phyloP scores from a whole-genome alignment of 2,329 filamentous ascomycete genomes.

The Aureobasidium sp. region DNA sequence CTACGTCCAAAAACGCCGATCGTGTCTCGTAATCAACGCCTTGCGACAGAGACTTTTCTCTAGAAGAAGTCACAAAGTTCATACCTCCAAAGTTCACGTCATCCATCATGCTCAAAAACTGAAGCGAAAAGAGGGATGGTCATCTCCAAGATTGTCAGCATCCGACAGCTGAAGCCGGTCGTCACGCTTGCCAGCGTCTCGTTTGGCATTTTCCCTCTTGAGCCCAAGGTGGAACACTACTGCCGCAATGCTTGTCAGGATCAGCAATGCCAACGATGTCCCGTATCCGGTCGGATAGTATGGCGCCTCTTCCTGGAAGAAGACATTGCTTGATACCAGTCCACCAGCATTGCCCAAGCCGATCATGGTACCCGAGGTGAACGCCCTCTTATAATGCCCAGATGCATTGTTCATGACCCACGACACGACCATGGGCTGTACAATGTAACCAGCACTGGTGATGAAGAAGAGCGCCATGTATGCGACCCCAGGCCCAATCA shows the following conservation, averaged over 20 bases:
- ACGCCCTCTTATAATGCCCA: conserved; percentile 51
- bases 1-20: neutral
- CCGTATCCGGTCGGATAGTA: conserved; percentile 36
- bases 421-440: conserved; percentile 46
- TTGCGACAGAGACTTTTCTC: neutral
- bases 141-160: conserved; percentile 43
- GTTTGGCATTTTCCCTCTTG: conserved; percentile 38
- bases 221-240: conserved; percentile 34
- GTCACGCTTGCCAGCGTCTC: conserved; percentile 41
- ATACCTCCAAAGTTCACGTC: no score
- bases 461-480: conserved; percentile 51
- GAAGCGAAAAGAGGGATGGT: conserved; percentile 44
- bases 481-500: conserved; percentile 34
- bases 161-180: conserved; percentile 35
- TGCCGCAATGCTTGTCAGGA: conserved; percentile 37
- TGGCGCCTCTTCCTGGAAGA: conserved; percentile 40
- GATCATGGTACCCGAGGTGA: conserved; percentile 44
- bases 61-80: neutral
- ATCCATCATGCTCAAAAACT: conserved; percentile 16
- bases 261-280: conserved; percentile 39
- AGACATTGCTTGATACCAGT: conserved; percentile 46
- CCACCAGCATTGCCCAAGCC: conserved; percentile 44
- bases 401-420: conserved; percentile 52
- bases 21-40: neutral
- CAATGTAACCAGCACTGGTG: conserved; percentile 46